Conservation (phyloP, 495 filamentous ascomycete species). For the Parathielavia appendiculata region DNA sequence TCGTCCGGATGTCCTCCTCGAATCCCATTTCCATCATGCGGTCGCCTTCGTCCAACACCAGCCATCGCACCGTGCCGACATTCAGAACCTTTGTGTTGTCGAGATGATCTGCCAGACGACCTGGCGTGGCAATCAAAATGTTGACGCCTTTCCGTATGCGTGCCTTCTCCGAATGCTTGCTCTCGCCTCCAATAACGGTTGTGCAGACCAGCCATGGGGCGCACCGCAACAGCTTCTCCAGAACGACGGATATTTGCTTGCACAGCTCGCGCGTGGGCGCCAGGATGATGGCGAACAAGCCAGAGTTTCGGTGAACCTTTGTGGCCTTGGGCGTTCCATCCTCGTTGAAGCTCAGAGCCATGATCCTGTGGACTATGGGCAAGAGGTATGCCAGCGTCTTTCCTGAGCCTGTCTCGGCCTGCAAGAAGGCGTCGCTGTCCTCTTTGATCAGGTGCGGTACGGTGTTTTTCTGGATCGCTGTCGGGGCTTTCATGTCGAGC, state of each 20-base stretch:
- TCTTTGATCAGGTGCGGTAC: constrained; percentile 68
- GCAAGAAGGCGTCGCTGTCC: constrained; percentile 88
- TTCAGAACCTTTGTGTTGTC: constrained; percentile 86
- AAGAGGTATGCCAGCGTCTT: constrained; percentile 93
- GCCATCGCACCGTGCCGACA: constrained; percentile 83
- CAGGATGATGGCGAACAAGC: constrained; percentile 85
- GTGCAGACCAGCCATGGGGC: constrained; percentile 85
- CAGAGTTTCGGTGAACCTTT: constrained; percentile 70
- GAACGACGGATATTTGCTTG: constrained; percentile 82
- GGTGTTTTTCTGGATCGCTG: constrained; percentile 86
- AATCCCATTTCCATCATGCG: constrained; percentile 96
- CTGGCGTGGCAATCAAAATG: constrained; percentile 91
- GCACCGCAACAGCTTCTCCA: constrained; percentile 75
- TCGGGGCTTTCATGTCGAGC: constrained; percentile 82
- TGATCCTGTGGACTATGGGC: constrained; percentile 83
- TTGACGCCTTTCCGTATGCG: constrained; percentile 87
- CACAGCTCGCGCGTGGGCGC: constrained; percentile 90
- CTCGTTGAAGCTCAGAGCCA: constrained; percentile 60
- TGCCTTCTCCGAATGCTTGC: constrained; percentile 95
- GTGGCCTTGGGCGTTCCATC: constrained; percentile 40
- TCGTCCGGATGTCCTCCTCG: constrained; percentile 75
- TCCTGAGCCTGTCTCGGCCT: constrained; percentile 94
- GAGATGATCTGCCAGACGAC: constrained; percentile 82
- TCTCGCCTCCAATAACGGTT: constrained; percentile 92
- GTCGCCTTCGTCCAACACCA: constrained; percentile 93